Evolutionary conservation across 2,329 filamentous ascomycete species (phyloP).

Genomic region (Talaromyces piceae): DNA sequence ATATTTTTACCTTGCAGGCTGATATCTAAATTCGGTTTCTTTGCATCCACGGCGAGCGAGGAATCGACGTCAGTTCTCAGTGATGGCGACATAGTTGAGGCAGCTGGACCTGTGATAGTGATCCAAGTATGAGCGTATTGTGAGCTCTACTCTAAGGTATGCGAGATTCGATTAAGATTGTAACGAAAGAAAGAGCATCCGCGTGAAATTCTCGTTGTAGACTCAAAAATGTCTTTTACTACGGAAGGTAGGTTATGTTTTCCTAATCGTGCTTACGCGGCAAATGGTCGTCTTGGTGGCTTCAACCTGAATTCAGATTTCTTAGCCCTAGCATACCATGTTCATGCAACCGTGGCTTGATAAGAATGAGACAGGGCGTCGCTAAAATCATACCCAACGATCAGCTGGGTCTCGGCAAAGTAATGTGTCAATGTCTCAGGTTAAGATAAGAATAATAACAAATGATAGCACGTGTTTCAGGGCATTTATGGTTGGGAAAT

Average conservation of each 20-base stretch:
- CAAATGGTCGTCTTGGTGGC: background rate
- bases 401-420: background rate
- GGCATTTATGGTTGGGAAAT: too few relatives aligned
- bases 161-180: too few relatives aligned
- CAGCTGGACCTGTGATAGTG: background rate
- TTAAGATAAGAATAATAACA: too few relatives aligned
- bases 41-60: slow-evolving; percentile 2
- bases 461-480: too few relatives aligned
- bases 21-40: slow-evolving; percentile 29
- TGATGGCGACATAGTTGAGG: slow-evolving; percentile 6
- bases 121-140: background rate
- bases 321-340: background rate
- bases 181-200: too few relatives aligned
- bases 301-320: background rate
- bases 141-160: background rate
- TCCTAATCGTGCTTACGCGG: background rate
- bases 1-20: slow-evolving; percentile 19
- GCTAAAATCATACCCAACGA: background rate
- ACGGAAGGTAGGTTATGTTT: too few relatives aligned
- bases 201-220: too few relatives aligned
- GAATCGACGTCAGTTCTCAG: slow-evolving; percentile 1
- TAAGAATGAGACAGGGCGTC: background rate
- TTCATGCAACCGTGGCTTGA: background rate
- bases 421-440: too few relatives aligned
- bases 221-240: too few relatives aligned